Conservation (phyloP, 1,284 basidiomycete species). For the Athelia sp. region DNA sequence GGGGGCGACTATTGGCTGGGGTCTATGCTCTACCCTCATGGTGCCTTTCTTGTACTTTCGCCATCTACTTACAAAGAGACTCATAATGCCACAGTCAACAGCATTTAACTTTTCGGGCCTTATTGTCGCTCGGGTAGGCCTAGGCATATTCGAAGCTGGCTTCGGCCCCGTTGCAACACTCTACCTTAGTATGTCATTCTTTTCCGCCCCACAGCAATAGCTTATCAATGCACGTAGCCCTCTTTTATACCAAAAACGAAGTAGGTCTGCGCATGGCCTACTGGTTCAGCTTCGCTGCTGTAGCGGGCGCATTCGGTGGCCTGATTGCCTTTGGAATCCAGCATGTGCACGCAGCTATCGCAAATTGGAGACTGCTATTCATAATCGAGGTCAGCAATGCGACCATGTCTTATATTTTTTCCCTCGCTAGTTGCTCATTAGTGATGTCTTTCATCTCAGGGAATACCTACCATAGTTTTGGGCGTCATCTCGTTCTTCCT, state of each 20-base stretch:
- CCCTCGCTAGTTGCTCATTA: background rate
- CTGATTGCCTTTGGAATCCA: conserved; percentile 70
- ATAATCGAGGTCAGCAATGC: conserved; percentile 56
- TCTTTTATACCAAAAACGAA: conserved; percentile 73
- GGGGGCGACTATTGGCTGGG: conserved; percentile 64
- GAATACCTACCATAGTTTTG: conserved; percentile 62
- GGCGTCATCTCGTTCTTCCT: conserved; percentile 62
- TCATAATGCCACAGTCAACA: conserved; percentile 24
- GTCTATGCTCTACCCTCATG: conserved; percentile 64
- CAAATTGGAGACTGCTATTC: conserved; percentile 69
- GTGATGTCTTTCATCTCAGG: conserved; percentile 30
- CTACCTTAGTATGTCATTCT: conserved; percentile 39
- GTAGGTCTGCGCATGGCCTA: conserved; percentile 69
- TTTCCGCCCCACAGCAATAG: background rate
- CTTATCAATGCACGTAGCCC: conserved; percentile 27
- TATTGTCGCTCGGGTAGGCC: conserved; percentile 49
- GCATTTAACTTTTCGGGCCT: conserved; percentile 54
- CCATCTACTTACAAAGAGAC: background rate
- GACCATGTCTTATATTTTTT: background rate
- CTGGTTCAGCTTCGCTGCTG: conserved; percentile 78
- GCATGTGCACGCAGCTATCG: conserved; percentile 43
- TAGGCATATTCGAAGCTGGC: conserved; percentile 70
- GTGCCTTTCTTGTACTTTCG: conserved; percentile 28
- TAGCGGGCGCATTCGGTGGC: conserved; percentile 76
- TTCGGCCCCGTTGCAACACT: conserved; percentile 71